Conservation (phyloP, 2,329 filamentous ascomycete genomes). For the Trematosphaeria pertusa region DNA sequence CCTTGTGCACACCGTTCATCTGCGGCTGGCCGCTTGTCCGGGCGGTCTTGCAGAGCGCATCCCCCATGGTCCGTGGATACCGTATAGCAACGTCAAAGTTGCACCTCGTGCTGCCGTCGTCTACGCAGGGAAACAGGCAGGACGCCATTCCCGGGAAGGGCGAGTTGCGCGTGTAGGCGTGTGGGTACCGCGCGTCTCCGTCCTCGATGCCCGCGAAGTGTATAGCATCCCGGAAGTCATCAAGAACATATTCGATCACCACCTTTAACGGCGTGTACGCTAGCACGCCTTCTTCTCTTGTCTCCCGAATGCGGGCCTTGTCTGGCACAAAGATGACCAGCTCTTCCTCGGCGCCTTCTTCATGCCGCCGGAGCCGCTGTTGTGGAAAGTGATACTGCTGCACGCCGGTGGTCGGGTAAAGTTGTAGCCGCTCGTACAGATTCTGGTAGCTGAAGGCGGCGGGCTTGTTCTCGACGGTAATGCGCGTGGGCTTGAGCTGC, state of each 20-base stretch:
- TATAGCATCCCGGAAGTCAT: slow-evolving; percentile 80
- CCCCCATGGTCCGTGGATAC: slow-evolving; percentile 84
- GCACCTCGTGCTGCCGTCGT: slow-evolving; percentile 80
- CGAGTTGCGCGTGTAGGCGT: slow-evolving; percentile 87
- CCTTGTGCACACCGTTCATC: slow-evolving; percentile 32
- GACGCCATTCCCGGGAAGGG: slow-evolving; percentile 79
- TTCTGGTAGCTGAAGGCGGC: slow-evolving; percentile 60
- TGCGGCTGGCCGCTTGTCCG: slow-evolving; percentile 19
- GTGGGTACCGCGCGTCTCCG: slow-evolving; percentile 82
- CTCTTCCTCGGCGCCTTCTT: slow-evolving; percentile 63
- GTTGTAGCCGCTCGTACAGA: slow-evolving; percentile 70
- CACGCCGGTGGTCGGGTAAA: slow-evolving; percentile 68
- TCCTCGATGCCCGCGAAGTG: slow-evolving; percentile 89
- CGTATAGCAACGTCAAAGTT: slow-evolving; percentile 90
- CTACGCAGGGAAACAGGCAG: slow-evolving; percentile 91
- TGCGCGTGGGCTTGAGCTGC: slow-evolving; percentile 64
- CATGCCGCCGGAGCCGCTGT: slow-evolving; percentile 67
- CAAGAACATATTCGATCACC: slow-evolving; percentile 78
- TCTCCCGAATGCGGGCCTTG: slow-evolving; percentile 66
- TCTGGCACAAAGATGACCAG: slow-evolving; percentile 66
- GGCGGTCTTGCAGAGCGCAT: slow-evolving; percentile 61
- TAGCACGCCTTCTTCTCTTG: slow-evolving; percentile 51
- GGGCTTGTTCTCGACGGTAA: slow-evolving; percentile 54
- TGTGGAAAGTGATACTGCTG: slow-evolving; percentile 80
- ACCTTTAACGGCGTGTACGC: slow-evolving; percentile 67